These are phyloP conservation scores for Trichoderma sp. DNA, from an alignment of 2,329 filamentous ascomycete species.

Conservation along the genomic window DNA sequence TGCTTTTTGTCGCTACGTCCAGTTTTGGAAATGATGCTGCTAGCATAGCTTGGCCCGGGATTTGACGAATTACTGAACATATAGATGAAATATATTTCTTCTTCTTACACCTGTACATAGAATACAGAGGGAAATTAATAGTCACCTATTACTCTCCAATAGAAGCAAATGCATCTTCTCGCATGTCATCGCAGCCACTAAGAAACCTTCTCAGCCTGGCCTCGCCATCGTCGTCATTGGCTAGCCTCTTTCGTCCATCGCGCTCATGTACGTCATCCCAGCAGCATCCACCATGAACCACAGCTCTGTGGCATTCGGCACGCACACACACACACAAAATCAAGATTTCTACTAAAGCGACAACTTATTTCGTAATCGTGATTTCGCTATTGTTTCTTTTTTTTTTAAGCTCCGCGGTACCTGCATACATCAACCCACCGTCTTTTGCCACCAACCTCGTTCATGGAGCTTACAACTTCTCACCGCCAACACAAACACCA, in stretches of 20 bases:
- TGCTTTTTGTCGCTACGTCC: background rate
- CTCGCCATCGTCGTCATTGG: constrained; percentile 12
- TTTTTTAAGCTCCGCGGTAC: constrained; percentile 15
- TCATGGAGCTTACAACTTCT: background rate
- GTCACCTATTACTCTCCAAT: background rate
- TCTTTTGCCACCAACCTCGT: background rate
- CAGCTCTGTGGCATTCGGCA: background rate
- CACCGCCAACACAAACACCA: constrained; percentile 5
- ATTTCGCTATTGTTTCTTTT: background rate
- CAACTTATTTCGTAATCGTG: background rate
- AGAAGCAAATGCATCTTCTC: background rate
- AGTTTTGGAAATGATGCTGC: background rate
- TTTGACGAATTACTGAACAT: background rate
- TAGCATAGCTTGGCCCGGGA: background rate
- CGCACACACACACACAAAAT: background rate
- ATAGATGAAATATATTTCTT: background rate
- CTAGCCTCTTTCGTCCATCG: constrained; percentile 10
- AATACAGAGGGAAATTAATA: background rate
- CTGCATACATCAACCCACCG: background rate
- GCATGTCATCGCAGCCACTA: background rate
- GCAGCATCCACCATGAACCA: constrained; percentile 1
- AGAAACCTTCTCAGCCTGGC: background rate
- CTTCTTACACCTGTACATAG: background rate
- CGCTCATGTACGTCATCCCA: constrained; percentile 21
- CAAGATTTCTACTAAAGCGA: constrained; percentile 6